Evolutionary conservation across 2,329 filamentous ascomycete genomes (phyloP).

Genomic region (Penicillium sp.): DNA sequence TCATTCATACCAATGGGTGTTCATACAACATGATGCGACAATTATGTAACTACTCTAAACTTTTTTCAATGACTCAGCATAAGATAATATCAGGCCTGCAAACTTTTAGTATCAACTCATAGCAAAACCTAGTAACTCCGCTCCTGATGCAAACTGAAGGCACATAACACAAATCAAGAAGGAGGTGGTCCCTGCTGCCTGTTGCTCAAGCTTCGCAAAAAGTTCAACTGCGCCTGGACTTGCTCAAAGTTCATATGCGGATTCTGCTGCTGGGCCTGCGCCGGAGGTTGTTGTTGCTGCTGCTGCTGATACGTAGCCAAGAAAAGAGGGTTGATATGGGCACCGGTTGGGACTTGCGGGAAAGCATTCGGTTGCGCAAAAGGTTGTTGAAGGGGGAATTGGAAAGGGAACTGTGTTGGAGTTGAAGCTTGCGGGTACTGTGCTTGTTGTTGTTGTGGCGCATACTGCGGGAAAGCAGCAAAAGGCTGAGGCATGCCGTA

Average conservation of each 20-base stretch:
- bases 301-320: conserved; percentile 46
- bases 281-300: conserved; percentile 30
- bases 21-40: conserved; percentile 7
- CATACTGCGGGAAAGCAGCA: conserved; percentile 21
- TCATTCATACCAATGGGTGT: background rate
- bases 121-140: conserved; percentile 13
- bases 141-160: conserved; percentile 22
- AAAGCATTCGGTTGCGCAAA: conserved; percentile 43
- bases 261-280: conserved; percentile 23
- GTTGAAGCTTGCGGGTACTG: conserved; percentile 23
- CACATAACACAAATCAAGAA: conserved; percentile 17
- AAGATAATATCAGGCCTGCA: conserved; percentile 4
- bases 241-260: conserved; percentile 37
- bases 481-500: conserved; percentile 28
- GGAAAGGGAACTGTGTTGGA: conserved; percentile 34
- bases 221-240: conserved; percentile 40
- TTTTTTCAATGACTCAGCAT: conserved; percentile 1
- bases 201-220: conserved; percentile 35
- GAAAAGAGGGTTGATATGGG: conserved; percentile 56
- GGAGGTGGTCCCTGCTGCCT: conserved; percentile 30
- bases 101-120: conserved; percentile 4
- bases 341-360: conserved; percentile 37
- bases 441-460: conserved; percentile 32
- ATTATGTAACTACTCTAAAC: conserved; percentile 15
- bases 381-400: conserved; percentile 37